Percentiles rank a stretch among this genome's conserved stretches.
These are phyloP conservation scores for Vitellaria paradoxa DNA, from an alignment of 179 eudicot genomes.

Conservation along the genomic window DNA sequence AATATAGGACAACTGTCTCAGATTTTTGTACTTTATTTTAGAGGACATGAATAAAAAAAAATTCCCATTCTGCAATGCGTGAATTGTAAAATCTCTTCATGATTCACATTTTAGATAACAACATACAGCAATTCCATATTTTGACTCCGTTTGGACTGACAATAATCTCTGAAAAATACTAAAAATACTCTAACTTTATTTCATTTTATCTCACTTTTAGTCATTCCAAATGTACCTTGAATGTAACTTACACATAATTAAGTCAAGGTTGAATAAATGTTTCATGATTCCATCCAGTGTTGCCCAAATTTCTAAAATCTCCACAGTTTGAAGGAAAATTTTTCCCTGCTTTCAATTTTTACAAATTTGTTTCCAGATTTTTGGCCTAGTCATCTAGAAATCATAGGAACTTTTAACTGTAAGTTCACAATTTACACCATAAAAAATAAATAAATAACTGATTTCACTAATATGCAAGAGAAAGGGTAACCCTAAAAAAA, in stretches of 20 bases:
- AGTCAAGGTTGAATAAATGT: constrained; percentile 6
- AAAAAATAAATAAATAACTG: not conserved
- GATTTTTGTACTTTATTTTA: not conserved
- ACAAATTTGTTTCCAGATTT: not conserved
- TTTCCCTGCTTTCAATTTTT: not conserved
- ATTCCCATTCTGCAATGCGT: not conserved
- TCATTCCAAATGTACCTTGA: too few relatives aligned
- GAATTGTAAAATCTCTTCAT: not conserved
- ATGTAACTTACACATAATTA: not conserved
- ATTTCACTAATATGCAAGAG: not conserved
- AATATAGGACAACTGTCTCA: not conserved
- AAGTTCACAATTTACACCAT: too few relatives aligned
- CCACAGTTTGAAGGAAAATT: not conserved
- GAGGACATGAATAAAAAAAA: too few relatives aligned
- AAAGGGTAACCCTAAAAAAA: not conserved
- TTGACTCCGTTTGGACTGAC: too few relatives aligned
- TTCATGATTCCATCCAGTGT: not conserved
- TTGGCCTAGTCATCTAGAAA: not conserved
- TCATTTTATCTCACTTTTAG: too few relatives aligned
- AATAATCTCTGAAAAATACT: too few relatives aligned
- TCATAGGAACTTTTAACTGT: not conserved
- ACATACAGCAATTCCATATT: not conserved
- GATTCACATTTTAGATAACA: not conserved
- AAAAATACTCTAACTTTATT: too few relatives aligned
- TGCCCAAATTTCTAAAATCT: constrained; percentile 7